Evolutionary conservation across 2,329 filamentous ascomycete genomes (phyloP).

Genomic region (Coniochaeta ligniaria): DNA sequence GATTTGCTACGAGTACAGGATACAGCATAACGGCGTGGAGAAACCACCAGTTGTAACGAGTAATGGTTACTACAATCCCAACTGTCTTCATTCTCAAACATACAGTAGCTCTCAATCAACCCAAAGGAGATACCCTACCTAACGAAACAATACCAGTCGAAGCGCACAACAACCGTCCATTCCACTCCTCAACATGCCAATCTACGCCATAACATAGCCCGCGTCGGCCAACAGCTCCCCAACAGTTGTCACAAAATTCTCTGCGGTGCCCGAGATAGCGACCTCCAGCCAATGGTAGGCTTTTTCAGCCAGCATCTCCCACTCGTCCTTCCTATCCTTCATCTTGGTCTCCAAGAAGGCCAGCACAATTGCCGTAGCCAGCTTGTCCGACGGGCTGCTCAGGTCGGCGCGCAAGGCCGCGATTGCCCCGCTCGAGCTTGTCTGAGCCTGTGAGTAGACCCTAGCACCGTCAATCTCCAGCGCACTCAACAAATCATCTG

Average conservation of each 20-base stretch:
- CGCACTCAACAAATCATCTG: slow-evolving; percentile 13
- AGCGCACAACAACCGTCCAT: too few relatives aligned
- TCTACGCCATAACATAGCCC: too few relatives aligned
- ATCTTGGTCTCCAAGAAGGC: slow-evolving; percentile 40
- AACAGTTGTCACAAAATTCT: not conserved
- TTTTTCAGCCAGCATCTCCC: slow-evolving; percentile 48
- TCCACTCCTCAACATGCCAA: too few relatives aligned
- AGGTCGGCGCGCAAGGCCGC: slow-evolving; percentile 15
- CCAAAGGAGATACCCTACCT: too few relatives aligned
- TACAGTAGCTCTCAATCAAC: too few relatives aligned
- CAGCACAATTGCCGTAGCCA: slow-evolving; percentile 33
- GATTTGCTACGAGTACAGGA: too few relatives aligned
- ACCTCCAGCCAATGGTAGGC: slow-evolving; percentile 33
- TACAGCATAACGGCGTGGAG: too few relatives aligned
- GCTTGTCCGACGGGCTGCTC: slow-evolving; percentile 3
- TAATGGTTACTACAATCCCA: too few relatives aligned
- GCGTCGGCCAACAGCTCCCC: not conserved
- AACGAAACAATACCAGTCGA: too few relatives aligned
- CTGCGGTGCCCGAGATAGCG: not conserved
- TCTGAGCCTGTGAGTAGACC: not conserved
- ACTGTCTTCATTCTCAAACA: too few relatives aligned
- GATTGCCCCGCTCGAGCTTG: not conserved
- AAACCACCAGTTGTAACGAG: too few relatives aligned
- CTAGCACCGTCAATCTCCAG: slow-evolving; percentile 9
- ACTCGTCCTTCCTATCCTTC: slow-evolving; percentile 40